A percentile compares a stretch with the other conserved stretches of the same genome.
Evolutionary conservation across 805 yeast genomes (phyloP).

Genomic region (Candida berthetii): DNA sequence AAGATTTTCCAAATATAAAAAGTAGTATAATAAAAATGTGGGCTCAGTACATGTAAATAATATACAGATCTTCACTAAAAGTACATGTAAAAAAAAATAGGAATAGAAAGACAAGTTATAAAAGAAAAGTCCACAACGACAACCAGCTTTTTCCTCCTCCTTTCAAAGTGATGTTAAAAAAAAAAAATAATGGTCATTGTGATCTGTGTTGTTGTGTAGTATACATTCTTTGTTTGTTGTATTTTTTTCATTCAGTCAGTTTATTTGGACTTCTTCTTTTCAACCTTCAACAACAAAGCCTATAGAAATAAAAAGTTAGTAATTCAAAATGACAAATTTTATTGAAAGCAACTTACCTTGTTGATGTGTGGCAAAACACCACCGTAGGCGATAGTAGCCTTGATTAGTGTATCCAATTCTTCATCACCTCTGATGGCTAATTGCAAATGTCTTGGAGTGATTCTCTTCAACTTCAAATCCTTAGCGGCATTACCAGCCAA

Average conservation of each 20-base stretch:
- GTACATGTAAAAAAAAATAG: too few relatives aligned
- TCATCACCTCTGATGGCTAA: constrained; percentile 98
- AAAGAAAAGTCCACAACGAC: too few relatives aligned
- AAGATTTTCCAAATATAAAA: too few relatives aligned
- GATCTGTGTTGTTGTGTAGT: neutral
- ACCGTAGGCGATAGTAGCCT: constrained; percentile 96
- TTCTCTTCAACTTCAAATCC: constrained; percentile 92
- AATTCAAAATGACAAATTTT: neutral
- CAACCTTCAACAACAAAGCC: constrained; percentile 20
- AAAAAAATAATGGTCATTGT: too few relatives aligned
- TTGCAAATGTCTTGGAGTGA: constrained; percentile 95
- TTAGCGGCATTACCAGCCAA: constrained; percentile 98
- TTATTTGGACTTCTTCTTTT: constrained; percentile 14
- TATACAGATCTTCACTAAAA: too few relatives aligned
- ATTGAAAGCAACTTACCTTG: constrained; percentile 15
- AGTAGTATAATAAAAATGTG: too few relatives aligned
- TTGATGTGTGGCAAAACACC: constrained; percentile 78
- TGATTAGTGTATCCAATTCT: constrained; percentile 88
- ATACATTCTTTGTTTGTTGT: neutral
- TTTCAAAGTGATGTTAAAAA: too few relatives aligned
- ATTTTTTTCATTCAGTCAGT: neutral
- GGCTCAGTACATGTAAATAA: too few relatives aligned
- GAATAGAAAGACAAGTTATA: too few relatives aligned
- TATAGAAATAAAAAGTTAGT: neutral
- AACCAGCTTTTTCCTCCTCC: too few relatives aligned